Base-by-base conservation (phyloP, 306 rosid genomes). In the Cajanus cajan region DNA sequence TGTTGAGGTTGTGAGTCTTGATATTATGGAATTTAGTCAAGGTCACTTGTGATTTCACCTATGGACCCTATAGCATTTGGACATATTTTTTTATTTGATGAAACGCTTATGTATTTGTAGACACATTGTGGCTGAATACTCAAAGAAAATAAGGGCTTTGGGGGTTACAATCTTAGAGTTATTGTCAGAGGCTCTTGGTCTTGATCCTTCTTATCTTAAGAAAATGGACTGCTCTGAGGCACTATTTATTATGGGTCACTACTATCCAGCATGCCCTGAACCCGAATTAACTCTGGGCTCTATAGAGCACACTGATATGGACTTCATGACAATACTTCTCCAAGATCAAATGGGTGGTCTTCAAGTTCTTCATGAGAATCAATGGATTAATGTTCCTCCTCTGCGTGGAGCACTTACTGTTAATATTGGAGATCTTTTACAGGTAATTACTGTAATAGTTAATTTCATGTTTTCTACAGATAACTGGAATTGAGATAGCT, bases 321-420 rank as follows among this genome's bases (percentile, higher is more conserved):
- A 25, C 73, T 84, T 84, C 79, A 15, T 88, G 51, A 84, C 90
- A 2, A 40, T 88, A 40, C 88, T 88, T 25, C 72, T 86, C 4
- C 88, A 86, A 84, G 87, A 88, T 36, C 82, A 79, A 34, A 71
- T 73, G 4, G 90, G 90, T 7, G 92, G 88, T 1, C 86, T 88
- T 65, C 87, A 88, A 86, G 73, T 84, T 73, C 67, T 81, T 2
- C 52, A 52, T 1, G 51, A 78, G 14, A 67, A 72, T 44, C 59
- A 54, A 9, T 83, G 86, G 86, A 51, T 83, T 31, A n/a, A 84
- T 65, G 73, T 80, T 19, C 62, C 68, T 33, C 79, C 84, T 0
- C 9, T 66, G 10, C 64, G 16, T 1, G 84, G 84, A 16, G 78
- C 82, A 19, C 78, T 84, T 24, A 52, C 74, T 12, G 73, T 84